phyloP scores from a whole-genome alignment of 371 early-diverging fungal species.

The Quaeritorhiza haematococci region DNA sequence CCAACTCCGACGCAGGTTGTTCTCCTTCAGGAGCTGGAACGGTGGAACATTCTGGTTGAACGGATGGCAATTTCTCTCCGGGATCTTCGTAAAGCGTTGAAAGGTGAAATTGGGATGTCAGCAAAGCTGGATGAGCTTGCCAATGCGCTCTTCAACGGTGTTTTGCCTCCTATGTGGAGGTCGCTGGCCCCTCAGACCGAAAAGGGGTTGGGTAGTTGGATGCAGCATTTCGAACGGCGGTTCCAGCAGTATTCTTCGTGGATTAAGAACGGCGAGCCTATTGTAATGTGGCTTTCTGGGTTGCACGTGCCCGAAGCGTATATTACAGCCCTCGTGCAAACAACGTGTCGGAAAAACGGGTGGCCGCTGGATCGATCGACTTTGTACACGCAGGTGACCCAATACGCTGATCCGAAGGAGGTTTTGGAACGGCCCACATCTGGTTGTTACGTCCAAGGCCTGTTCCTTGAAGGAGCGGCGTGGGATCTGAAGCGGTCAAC shows the following conservation, averaged over 20 bases:
- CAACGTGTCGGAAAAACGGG: slow-evolving; percentile 48
- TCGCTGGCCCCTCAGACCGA: slow-evolving; percentile 50
- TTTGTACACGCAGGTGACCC: slow-evolving; percentile 53
- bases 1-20: slow-evolving; percentile 53
- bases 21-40: slow-evolving; percentile 52
- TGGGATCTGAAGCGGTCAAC: slow-evolving; percentile 41
- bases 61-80: slow-evolving; percentile 39
- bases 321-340: slow-evolving; percentile 53
- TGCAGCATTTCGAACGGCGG: slow-evolving; percentile 49
- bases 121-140: slow-evolving; percentile 53
- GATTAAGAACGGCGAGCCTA: slow-evolving; percentile 55
- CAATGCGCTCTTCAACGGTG: slow-evolving; percentile 48
- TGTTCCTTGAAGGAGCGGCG: slow-evolving; percentile 54
- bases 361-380: slow-evolving; percentile 59
- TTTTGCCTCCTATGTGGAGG: slow-evolving; percentile 46
- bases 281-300: slow-evolving; percentile 53
- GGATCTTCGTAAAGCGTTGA: slow-evolving; percentile 48
- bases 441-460: slow-evolving; percentile 50
- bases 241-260: slow-evolving; percentile 44
- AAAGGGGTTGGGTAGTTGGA: slow-evolving; percentile 53
- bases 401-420: slow-evolving; percentile 40
- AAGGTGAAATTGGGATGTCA: slow-evolving; percentile 58
- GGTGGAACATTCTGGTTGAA: slow-evolving; percentile 53
- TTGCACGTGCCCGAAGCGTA: slow-evolving; percentile 55
- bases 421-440: slow-evolving; percentile 44